Evolutionary conservation across 257 asterid genomes (phyloP), one percentile per base, ranked within the genome.

Genomic region (Phtheirospermum japonicum): DNA sequence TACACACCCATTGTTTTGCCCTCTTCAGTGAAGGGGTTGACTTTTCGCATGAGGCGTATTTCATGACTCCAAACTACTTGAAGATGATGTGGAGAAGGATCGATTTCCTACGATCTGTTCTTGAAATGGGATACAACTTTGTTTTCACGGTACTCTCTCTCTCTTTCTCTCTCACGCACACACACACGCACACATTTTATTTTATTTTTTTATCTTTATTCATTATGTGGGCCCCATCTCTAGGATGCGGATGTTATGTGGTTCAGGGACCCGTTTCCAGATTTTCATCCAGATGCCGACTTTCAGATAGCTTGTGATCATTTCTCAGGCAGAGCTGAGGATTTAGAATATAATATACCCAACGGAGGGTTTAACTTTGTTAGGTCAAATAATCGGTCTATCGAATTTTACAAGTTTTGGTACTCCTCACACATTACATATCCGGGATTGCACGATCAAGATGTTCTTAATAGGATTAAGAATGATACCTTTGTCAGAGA

Each of bases 81-180:
- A 75, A 71, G 71, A 85, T 85, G 94, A 85, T 85, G 89, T 85
- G 89, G 94, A 85, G 76, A 65, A 75, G 94, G 79, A 82, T 85
- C 64, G 73, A 82, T 62, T 85, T 85, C 69, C 80, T 85, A 19
- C 74, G 71, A 32, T 76, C 89, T 57, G 82, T 85, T 71, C 83
- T 85, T 49, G 84, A 85, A 71, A 66, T 85, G 89, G 94, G 89
- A 33, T 82, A 74, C 73, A 80, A 79, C 74, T 85, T 82, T 62
- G 82, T 78, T 65, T 85, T 85, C 71, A 85, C 94, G 69, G 94
- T 85, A 80, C 33, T 71, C 33, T 8, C 67, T 52, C 68, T 34
- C 12, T 73, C 48, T 56, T 79, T 61, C 57, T 39, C 13, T 33
- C 39, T 33, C 39, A 23, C 28, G 3, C 28, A 23, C 39, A 33